Conservation (phyloP, 2,329 filamentous ascomycete species). For the Colletotrichum camelliae region DNA sequence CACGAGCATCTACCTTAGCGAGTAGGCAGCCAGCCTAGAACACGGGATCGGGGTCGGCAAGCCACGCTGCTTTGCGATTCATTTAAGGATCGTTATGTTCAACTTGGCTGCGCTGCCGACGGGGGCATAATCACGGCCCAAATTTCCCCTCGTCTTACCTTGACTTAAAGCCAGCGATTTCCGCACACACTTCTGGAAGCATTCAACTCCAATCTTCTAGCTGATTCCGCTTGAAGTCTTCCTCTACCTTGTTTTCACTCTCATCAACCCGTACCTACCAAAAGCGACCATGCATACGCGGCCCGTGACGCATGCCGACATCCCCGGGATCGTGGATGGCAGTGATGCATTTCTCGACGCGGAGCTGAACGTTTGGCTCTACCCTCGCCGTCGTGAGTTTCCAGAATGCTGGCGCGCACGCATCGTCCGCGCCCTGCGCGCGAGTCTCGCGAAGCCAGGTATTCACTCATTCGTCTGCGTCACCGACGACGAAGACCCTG, state of each 20-base stretch:
- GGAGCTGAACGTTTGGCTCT: neutral
- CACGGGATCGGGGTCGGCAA: neutral
- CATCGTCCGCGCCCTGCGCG: neutral
- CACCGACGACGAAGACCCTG: neutral
- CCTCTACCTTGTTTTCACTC: neutral
- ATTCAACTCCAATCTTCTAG: neutral
- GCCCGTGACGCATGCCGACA: neutral
- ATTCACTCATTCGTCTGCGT: neutral
- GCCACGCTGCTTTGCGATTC: neutral
- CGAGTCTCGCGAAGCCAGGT: neutral
- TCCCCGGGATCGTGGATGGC: neutral
- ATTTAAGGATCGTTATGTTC: neutral
- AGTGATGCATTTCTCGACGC: neutral
- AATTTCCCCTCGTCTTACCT: neutral
- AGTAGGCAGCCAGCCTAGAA: neutral
- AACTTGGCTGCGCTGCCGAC: neutral
- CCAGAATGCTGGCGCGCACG: neutral
- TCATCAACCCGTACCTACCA: accelerated
- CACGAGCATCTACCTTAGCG: neutral
- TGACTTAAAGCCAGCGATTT: neutral
- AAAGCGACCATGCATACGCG: neutral
- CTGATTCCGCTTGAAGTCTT: neutral
- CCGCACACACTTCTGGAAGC: neutral
- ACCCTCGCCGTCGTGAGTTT: neutral
- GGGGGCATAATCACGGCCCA: neutral